Evolutionary conservation across 1,284 basidiomycete species (phyloP).

Genomic region (Cryptococcus sp.): DNA sequence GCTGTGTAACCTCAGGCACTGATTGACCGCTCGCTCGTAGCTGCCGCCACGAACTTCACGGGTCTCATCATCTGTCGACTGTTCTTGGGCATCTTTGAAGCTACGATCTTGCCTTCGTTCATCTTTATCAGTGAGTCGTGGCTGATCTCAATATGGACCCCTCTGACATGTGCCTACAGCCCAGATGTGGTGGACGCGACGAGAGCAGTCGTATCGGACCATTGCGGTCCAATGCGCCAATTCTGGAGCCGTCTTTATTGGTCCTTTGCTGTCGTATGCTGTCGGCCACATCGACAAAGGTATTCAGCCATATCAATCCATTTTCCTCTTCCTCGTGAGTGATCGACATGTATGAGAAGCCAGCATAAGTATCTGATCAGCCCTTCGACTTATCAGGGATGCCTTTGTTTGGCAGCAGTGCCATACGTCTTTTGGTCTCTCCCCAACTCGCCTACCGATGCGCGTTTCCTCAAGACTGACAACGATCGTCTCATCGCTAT

Average conservation of each 20-base stretch:
- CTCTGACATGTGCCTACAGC: conserved; percentile 3
- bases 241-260: conserved; percentile 29
- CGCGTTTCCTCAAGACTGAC: conserved; percentile 36
- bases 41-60: conserved; percentile 46
- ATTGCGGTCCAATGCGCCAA: conserved; percentile 32
- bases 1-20: too few relatives aligned
- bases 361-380: too few relatives aligned
- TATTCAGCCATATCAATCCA: conserved; percentile 46
- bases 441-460: conserved; percentile 32
- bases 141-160: not conserved
- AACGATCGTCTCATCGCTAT: conserved; percentile 40
- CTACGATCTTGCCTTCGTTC: conserved; percentile 26
- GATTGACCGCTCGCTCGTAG: not conserved
- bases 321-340: conserved; percentile 58
- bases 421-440: conserved; percentile 53
- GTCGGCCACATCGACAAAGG: conserved; percentile 25
- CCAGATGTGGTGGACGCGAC: conserved; percentile 41
- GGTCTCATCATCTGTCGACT: conserved; percentile 42
- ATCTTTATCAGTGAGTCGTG: conserved; percentile 13
- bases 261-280: conserved; percentile 33
- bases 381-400: too few relatives aligned
- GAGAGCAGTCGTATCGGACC: conserved; percentile 36
- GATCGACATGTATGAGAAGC: not conserved
- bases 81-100: conserved; percentile 32
- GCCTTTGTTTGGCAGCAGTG: not conserved